Conservation (phyloP, 805 yeast species). For the Suhomyces prunicola region DNA sequence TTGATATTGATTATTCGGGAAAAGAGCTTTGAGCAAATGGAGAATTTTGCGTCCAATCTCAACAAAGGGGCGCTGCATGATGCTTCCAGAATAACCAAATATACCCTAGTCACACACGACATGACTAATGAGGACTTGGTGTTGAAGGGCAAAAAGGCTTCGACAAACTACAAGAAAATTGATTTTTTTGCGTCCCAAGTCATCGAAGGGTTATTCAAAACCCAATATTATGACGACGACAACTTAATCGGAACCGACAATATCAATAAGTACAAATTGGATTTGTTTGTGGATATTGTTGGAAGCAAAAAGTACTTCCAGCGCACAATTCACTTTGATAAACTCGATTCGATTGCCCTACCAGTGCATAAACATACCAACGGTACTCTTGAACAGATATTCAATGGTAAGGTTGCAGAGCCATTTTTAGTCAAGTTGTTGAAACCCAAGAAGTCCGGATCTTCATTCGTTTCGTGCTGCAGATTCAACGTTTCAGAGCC, state of each 20-base stretch:
- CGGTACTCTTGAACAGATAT: conserved; percentile 16
- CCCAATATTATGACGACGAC: conserved; percentile 17
- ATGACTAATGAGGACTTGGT: conserved; percentile 31
- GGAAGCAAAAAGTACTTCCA: conserved; percentile 41
- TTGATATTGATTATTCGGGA: conserved; percentile 32
- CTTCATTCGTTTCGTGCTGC: conserved; percentile 36
- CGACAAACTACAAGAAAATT: conserved; percentile 35
- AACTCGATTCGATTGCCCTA: conserved; percentile 27
- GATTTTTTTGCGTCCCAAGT: conserved; percentile 38
- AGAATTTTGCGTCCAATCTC: conserved; percentile 16
- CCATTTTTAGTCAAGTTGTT: conserved; percentile 32
- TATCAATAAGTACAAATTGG: conserved; percentile 28
- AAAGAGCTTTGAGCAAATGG: conserved; percentile 15
- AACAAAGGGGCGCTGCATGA: conserved; percentile 18
- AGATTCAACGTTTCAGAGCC: conserved; percentile 28
- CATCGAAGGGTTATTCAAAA: conserved; percentile 29
- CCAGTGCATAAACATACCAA: conserved; percentile 22
- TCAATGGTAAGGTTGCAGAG: conserved; percentile 28
- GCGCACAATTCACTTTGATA: conserved; percentile 23
- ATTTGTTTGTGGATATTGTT: conserved; percentile 36
- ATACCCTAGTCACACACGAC: conserved; percentile 33
- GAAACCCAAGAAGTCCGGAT: conserved; percentile 34
- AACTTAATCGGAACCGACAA: conserved; percentile 16
- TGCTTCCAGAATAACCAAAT: conserved; percentile 18
- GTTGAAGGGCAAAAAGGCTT: conserved; percentile 32